These are phyloP conservation scores for Babesia ovata DNA, from an alignment of 169 alveolate genomes.

Conservation along the genomic window DNA sequence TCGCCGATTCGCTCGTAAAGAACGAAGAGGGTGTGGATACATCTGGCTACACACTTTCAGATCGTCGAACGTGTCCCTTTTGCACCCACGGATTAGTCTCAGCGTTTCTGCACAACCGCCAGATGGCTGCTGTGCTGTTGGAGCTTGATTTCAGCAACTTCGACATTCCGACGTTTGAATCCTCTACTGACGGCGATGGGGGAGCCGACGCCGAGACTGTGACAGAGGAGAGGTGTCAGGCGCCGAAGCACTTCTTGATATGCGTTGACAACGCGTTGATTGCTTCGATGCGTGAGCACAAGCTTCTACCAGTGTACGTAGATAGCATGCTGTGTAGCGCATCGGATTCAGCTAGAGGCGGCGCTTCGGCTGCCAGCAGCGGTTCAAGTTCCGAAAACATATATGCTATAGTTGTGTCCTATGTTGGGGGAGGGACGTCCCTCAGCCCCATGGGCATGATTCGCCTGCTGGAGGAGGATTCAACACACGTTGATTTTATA, in stretches of 20 bases:
- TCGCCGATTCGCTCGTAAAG: constrained; percentile 33
- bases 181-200: background rate
- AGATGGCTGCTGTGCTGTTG: constrained; percentile 38
- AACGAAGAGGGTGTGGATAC: constrained; percentile 32
- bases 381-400: background rate
- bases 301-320: constrained; percentile 39
- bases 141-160: constrained; percentile 44
- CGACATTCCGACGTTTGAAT: constrained; percentile 44
- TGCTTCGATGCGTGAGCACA: constrained; percentile 29
- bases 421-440: constrained; percentile 47
- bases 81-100: constrained; percentile 54
- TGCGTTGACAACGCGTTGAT: constrained; percentile 33
- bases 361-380: background rate
- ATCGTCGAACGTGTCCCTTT: constrained; percentile 49
- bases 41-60: constrained; percentile 18
- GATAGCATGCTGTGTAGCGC: constrained; percentile 14
- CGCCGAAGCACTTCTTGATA: constrained; percentile 45
- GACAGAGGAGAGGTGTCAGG: background rate
- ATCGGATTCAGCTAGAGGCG: background rate
- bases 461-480: constrained; percentile 26
- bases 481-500: constrained; percentile 30
- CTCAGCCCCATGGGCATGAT: constrained; percentile 51
- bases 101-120: constrained; percentile 46
- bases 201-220: background rate
- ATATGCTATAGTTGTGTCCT: constrained; percentile 26